These are phyloP conservation scores for Bruguiera gymnorhiza DNA, from an alignment of 345 rosid genomes.

Conservation along the genomic window DNA sequence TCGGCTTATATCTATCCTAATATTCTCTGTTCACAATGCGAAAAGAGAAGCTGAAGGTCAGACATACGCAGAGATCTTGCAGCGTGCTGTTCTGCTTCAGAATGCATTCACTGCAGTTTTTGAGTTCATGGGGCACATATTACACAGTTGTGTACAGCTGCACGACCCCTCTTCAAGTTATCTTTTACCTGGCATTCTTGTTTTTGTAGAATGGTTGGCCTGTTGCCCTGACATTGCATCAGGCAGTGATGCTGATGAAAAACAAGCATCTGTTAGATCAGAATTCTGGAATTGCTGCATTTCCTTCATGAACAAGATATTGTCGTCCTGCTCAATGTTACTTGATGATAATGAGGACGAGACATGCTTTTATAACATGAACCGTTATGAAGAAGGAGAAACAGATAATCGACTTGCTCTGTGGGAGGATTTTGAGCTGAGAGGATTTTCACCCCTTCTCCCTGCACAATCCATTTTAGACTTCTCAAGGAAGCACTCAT, in stretches of 20 bases:
- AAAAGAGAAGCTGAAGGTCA: conserved; percentile 77
- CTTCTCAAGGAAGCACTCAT: conserved; percentile 69
- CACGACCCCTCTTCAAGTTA: conserved; percentile 72
- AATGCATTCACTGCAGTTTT: conserved; percentile 75
- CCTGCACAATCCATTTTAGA: conserved; percentile 87
- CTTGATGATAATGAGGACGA: conserved; percentile 71
- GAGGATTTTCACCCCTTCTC: conserved; percentile 83
- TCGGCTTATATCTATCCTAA: conserved; percentile 63
- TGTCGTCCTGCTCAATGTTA: conserved; percentile 45
- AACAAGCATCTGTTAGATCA: conserved; percentile 54
- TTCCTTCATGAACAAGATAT: conserved; percentile 62
- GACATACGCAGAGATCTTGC: conserved; percentile 91
- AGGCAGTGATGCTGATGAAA: conserved; percentile 66
- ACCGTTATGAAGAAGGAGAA: conserved; percentile 90
- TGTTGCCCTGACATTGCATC: conserved; percentile 72
- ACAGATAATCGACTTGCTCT: conserved; percentile 83
- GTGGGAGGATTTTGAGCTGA: conserved; percentile 91
- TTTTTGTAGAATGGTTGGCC: conserved; percentile 93
- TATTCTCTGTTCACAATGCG: conserved; percentile 66
- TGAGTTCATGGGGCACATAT: conserved; percentile 59
- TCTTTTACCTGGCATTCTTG: conserved; percentile 72
- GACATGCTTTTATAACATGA: conserved; percentile 81
- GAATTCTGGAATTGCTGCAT: conserved; percentile 71
- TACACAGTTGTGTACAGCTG: conserved; percentile 62
- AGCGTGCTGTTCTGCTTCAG: conserved; percentile 82